Base-by-base conservation (phyloP, 306 rosid genomes). In the Casuarina cunninghamiana region DNA sequence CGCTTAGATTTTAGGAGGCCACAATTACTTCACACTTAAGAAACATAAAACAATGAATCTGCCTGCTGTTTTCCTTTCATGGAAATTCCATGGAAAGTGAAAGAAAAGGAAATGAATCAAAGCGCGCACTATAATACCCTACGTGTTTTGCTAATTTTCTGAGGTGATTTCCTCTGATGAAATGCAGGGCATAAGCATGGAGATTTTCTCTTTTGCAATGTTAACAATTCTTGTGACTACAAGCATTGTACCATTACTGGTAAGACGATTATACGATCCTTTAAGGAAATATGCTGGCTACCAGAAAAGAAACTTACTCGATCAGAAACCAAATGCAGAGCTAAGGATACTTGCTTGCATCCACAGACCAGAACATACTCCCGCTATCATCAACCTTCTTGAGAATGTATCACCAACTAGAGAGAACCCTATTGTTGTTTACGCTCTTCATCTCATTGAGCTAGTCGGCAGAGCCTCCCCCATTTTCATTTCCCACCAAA, bases 391-490 rank as follows among this genome's bases (percentile, higher is more conserved):
- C n/a, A 89, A 86, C 81, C 89, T 93, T 6, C 81, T 93, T 0
- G 92, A 88, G 32, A 86, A 82, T 1, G 19, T 83, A 4, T 80
- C 81, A 72, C 96, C 95, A 1, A 87, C 88, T 0, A 81, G 60
- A 19, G 85, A 89, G 2, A 74, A 76, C 11, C 95, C 92, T 0
- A 32, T 91, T 3, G 42, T 69, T 2, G 58, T 82, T 13, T 85
- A 81, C 13, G 91, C 78, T 1, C 89, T 93, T 3, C 96, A 91
- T 39, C 91, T 93, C 3, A 78, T 83, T 3, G 93, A 91, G 66
- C 81, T 93, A 9, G 77, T 89, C 0, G 96, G 97, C 19, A 70
- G 93, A 38, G 85, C 93, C 38, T 15, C 92, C n/a, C 92, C 97
- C 0, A 6, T 91, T 10, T 87, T 93, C 82, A 86, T 90, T 21